A percentile compares a stretch with the other conserved stretches of the same genome.
phyloP scores from a whole-genome alignment of 2,329 filamentous ascomycete genomes.

The Pestalotiopsis sp. region DNA sequence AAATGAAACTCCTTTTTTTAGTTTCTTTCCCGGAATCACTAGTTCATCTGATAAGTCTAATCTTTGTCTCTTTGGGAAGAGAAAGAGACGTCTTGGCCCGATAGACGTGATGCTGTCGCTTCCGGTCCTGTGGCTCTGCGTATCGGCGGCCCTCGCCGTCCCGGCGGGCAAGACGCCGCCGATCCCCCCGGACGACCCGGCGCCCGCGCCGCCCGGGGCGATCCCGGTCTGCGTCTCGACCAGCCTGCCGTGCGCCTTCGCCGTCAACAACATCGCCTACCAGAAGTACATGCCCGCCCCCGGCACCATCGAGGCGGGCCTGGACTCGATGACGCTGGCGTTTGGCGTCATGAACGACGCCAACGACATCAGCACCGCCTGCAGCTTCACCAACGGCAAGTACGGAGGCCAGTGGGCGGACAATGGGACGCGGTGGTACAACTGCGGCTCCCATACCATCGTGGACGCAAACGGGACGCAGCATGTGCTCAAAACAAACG shows the following conservation, averaged over 20 bases:
- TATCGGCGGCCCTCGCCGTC: not conserved
- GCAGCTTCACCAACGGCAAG: slow-evolving; percentile 18
- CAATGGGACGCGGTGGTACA: slow-evolving; percentile 19
- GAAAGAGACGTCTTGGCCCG: not conserved
- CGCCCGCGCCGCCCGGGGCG: not conserved
- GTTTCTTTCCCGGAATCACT: not conserved
- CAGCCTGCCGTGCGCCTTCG: slow-evolving; percentile 13
- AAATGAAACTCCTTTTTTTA: not conserved
- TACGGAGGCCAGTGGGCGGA: slow-evolving; percentile 18
- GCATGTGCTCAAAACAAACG: slow-evolving; percentile 22
- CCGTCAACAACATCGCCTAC: slow-evolving; percentile 15
- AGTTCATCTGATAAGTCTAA: not conserved
- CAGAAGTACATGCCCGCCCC: slow-evolving; percentile 15
- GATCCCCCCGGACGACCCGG: not conserved
- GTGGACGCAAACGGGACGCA: slow-evolving; percentile 12
- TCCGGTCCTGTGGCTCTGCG: not conserved
- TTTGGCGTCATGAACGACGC: slow-evolving; percentile 22
- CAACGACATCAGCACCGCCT: slow-evolving; percentile 18
- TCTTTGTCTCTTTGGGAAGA: not conserved
- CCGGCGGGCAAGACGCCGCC: not conserved
- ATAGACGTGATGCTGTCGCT: not conserved
- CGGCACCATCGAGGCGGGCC: slow-evolving; percentile 9
- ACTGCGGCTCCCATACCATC: slow-evolving; percentile 20
- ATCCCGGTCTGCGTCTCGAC: slow-evolving; percentile 2
- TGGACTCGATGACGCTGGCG: slow-evolving; percentile 20